Evolutionary conservation across 129 eudicot genomes (phyloP).

Genomic region (Lactuca saligna): DNA sequence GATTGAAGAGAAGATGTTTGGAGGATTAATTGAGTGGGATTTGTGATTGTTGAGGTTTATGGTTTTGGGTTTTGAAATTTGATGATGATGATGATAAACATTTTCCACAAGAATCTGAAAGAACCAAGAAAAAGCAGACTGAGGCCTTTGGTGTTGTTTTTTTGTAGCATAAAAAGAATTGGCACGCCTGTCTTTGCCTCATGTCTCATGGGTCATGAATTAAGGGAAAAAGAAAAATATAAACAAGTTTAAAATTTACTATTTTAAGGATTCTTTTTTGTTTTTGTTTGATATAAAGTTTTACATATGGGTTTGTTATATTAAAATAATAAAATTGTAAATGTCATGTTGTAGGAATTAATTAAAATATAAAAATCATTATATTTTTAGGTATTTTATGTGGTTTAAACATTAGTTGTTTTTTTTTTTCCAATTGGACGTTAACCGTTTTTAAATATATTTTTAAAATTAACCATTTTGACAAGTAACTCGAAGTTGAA

Average conservation of each 20-base stretch:
- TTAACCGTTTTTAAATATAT: too few species aligned
- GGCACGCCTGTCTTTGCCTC: slow-evolving; percentile 61
- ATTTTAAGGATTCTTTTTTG: slow-evolving; percentile 3
- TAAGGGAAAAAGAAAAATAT: slow-evolving; percentile 22
- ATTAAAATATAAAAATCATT: too few species aligned
- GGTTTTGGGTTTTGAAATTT: slow-evolving; percentile 25
- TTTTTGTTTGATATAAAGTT: neutral
- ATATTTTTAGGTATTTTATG: too few species aligned
- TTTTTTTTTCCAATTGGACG: too few species aligned
- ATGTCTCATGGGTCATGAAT: slow-evolving; percentile 44
- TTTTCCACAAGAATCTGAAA: slow-evolving; percentile 35
- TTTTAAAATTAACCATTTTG: too few species aligned
- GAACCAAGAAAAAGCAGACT: slow-evolving; percentile 37
- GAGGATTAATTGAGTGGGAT: slow-evolving; percentile 11
- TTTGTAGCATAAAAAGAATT: slow-evolving; percentile 50
- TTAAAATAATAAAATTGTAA: too few species aligned
- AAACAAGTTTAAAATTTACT: neutral
- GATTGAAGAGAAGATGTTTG: slow-evolving; percentile 20
- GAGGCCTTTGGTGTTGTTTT: slow-evolving; percentile 38
- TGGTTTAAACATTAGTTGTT: too few species aligned
- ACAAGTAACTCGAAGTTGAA: too few species aligned
- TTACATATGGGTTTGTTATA: too few species aligned
- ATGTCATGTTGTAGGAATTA: too few species aligned
- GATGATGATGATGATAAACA: slow-evolving; percentile 33
- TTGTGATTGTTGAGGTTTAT: slow-evolving; percentile 16